phyloP scores from a whole-genome alignment of 441 rosid species.

The Hura crepitans region DNA sequence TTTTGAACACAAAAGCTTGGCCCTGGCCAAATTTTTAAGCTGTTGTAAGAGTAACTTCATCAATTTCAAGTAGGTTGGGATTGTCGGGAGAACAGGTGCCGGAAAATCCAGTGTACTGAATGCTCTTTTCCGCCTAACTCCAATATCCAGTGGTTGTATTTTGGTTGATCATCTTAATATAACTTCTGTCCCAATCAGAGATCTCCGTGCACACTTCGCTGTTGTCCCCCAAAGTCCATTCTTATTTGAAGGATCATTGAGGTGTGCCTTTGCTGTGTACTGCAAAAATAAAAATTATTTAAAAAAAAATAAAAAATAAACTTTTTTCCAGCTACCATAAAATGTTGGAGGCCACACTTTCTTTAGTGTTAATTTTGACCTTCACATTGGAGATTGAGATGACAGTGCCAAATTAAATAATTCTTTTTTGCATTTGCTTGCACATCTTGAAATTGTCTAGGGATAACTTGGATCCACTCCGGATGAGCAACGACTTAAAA shows the following conservation, averaged over 20 bases:
- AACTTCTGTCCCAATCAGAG: slow-evolving; percentile 60
- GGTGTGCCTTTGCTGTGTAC: slow-evolving; percentile 34
- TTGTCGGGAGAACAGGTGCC: slow-evolving; percentile 96
- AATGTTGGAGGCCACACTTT: not conserved
- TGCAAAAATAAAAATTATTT: too few species aligned
- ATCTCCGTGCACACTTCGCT: slow-evolving; percentile 72
- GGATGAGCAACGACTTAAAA: slow-evolving; percentile 44
- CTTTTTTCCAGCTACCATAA: not conserved
- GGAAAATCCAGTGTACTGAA: slow-evolving; percentile 93
- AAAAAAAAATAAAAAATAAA: too few species aligned
- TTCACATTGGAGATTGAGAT: not conserved
- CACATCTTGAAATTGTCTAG: slow-evolving; percentile 32
- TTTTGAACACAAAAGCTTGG: slow-evolving; percentile 7
- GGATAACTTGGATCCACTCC: slow-evolving; percentile 85
- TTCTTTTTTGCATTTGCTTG: not conserved
- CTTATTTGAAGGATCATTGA: slow-evolving; percentile 80
- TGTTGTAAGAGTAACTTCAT: slow-evolving; percentile 14
- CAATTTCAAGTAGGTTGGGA: slow-evolving; percentile 60
- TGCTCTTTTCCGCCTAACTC: slow-evolving; percentile 81
- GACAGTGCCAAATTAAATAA: not conserved
- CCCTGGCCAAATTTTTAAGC: not conserved
- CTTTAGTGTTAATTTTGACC: slow-evolving; percentile 2
- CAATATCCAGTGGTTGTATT: slow-evolving; percentile 60
- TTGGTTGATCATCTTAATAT: slow-evolving; percentile 74
- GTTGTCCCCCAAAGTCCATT: slow-evolving; percentile 96